These are phyloP conservation scores for Hypoxylon sp. DNA, from an alignment of 2,329 filamentous ascomycete species.

Conservation along the genomic window DNA sequence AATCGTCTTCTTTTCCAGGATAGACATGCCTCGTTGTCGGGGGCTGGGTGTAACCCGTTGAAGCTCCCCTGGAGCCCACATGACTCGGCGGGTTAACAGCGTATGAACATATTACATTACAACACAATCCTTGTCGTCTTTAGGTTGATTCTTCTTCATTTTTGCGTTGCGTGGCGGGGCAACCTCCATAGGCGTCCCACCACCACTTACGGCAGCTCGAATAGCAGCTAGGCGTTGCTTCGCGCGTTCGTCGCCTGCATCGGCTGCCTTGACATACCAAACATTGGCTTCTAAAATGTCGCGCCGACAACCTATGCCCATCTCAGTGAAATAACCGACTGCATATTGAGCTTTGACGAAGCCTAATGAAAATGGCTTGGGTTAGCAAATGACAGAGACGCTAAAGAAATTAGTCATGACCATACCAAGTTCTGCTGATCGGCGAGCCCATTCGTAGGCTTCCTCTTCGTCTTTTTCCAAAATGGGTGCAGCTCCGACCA, in stretches of 20 bases:
- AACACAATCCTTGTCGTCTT: slow-evolving; percentile 65
- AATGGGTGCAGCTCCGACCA: slow-evolving; percentile 92
- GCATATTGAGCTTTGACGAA: slow-evolving; percentile 87
- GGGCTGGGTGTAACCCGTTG: slow-evolving; percentile 6
- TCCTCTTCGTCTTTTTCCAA: slow-evolving; percentile 96
- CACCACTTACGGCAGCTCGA: slow-evolving; percentile 76
- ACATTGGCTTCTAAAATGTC: slow-evolving; percentile 98
- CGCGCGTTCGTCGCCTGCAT: slow-evolving; percentile 89
- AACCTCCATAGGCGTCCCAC: slow-evolving; percentile 68
- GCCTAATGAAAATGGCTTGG: slow-evolving; percentile 56
- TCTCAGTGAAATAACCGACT: slow-evolving; percentile 96
- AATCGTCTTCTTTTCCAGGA: slow-evolving; percentile 35
- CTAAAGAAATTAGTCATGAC: slow-evolving; percentile 36
- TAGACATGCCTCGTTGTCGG: slow-evolving; percentile 20
- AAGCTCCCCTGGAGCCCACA: not conserved
- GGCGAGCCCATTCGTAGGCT: slow-evolving; percentile 94
- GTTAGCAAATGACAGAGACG: slow-evolving; percentile 35
- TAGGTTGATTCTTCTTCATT: slow-evolving; percentile 59
- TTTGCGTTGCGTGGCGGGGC: slow-evolving; percentile 64
- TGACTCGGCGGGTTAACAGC: slow-evolving; percentile 12
- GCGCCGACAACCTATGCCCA: slow-evolving; percentile 94
- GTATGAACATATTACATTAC: slow-evolving; percentile 62
- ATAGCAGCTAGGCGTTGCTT: slow-evolving; percentile 89
- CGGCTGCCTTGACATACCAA: slow-evolving; percentile 97
- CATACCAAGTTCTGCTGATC: slow-evolving; percentile 87